Evolutionary conservation across 305 asterid species (phyloP).

Genomic region (Monarda citriodora): DNA sequence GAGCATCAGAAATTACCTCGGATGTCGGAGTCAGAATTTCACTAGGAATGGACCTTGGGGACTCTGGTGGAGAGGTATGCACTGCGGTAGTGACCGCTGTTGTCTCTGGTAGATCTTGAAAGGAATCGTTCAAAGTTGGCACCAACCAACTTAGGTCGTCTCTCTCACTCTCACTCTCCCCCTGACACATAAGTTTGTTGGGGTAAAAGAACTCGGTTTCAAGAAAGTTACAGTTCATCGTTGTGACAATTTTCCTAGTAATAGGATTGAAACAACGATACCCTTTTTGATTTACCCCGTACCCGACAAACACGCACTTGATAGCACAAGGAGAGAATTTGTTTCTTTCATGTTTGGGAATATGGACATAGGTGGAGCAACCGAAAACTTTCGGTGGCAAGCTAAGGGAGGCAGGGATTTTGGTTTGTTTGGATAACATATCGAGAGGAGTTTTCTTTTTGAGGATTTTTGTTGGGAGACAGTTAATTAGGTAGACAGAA

Average conservation of each 20-base stretch:
- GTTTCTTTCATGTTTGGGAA: neutral
- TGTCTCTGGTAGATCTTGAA: neutral
- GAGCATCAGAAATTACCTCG: neutral
- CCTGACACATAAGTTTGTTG: neutral
- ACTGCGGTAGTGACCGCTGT: too few species aligned
- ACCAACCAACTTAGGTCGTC: conserved; percentile 1
- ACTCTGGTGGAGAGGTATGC: too few species aligned
- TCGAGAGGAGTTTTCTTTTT: too few species aligned
- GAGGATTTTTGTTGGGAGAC: neutral
- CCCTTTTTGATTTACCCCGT: neutral
- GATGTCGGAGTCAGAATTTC: too few species aligned
- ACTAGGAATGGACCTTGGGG: too few species aligned
- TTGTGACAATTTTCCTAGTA: neutral
- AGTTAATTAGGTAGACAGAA: neutral
- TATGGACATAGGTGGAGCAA: neutral
- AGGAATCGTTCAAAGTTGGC: too few species aligned
- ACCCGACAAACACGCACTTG: neutral
- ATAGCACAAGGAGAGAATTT: neutral
- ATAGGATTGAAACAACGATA: neutral
- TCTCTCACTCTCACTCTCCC: neutral
- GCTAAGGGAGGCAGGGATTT: too few species aligned
- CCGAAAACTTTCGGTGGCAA: neutral
- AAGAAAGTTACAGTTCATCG: neutral
- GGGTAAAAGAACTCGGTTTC: neutral
- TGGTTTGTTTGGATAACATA: too few species aligned